A percentile compares a stretch with the other conserved stretches of the same genome.
These are phyloP conservation scores for Lachancea waltii DNA, from an alignment of 805 yeast species.

Conservation along the genomic window DNA sequence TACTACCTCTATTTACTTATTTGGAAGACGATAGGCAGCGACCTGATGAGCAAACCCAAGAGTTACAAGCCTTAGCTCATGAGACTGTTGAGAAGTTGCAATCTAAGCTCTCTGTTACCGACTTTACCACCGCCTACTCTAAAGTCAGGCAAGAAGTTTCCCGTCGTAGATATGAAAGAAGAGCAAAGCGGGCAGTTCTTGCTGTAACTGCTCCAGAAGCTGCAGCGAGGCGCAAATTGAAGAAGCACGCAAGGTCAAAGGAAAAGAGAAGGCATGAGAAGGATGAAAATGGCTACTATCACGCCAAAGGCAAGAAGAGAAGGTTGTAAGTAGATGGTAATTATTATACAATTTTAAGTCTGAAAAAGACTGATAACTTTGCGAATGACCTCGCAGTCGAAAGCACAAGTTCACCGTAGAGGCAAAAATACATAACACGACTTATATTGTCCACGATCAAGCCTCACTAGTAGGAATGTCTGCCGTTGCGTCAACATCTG, in stretches of 20 bases:
- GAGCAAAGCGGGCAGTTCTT: slow-evolving; percentile 65
- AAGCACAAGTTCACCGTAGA: no score
- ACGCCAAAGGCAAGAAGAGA: slow-evolving; percentile 48
- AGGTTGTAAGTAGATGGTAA: slow-evolving; percentile 15
- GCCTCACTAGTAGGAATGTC: slow-evolving; percentile 9
- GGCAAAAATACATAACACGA: background rate
- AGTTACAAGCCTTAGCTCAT: slow-evolving; percentile 44
- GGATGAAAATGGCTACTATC: slow-evolving; percentile 73
- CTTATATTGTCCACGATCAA: background rate
- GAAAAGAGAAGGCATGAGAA: slow-evolving; percentile 70
- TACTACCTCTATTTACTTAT: slow-evolving; percentile 50
- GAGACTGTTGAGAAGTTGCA: slow-evolving; percentile 69
- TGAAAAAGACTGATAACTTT: no score
- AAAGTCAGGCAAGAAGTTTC: slow-evolving; percentile 56
- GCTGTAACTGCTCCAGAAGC: slow-evolving; percentile 74
- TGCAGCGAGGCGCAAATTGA: slow-evolving; percentile 71
- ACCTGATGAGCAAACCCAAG: slow-evolving; percentile 40
- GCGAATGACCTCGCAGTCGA: no score
- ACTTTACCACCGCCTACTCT: slow-evolving; percentile 54
- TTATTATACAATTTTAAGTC: slow-evolving; percentile 2
- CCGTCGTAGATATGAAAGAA: slow-evolving; percentile 67
- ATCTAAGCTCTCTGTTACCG: slow-evolving; percentile 61
- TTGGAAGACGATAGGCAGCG: slow-evolving; percentile 32
- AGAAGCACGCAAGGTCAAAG: slow-evolving; percentile 66
- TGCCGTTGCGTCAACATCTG: slow-evolving; percentile 9